A percentile compares a stretch with the other conserved stretches of the same genome.
Conservation (phyloP, 2,329 filamentous ascomycete species). For the Alternaria infectoria region DNA sequence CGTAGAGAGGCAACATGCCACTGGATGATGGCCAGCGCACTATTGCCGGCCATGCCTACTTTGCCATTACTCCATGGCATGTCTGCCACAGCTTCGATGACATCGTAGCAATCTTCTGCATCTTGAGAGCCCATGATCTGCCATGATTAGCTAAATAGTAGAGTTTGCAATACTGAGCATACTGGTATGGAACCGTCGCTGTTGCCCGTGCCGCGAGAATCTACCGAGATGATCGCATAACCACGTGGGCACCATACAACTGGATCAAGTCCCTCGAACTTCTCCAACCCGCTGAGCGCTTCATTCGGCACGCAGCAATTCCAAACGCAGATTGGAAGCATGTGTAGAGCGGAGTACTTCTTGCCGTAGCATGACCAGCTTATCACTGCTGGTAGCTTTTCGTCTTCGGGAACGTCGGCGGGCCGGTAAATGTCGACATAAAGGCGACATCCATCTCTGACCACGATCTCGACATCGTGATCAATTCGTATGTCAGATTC, state of each 20-base stretch:
- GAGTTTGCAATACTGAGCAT: neutral
- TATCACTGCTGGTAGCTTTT: constrained; percentile 53
- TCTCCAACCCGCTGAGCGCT: constrained; percentile 44
- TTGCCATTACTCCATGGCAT: constrained; percentile 54
- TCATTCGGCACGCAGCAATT: constrained; percentile 46
- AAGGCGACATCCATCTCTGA: constrained; percentile 52
- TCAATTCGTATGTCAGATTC: constrained; percentile 52
- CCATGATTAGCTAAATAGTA: neutral
- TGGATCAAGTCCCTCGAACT: constrained; percentile 55
- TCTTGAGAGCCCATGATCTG: constrained; percentile 51
- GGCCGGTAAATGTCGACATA: constrained; percentile 57
- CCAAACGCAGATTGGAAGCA: constrained; percentile 50
- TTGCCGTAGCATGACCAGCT: constrained; percentile 57
- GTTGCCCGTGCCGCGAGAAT: constrained; percentile 38
- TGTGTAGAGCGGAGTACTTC: constrained; percentile 48
- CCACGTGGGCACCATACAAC: constrained; percentile 41
- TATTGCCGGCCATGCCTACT: constrained; percentile 54
- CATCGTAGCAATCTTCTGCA: constrained; percentile 37
- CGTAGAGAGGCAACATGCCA: constrained; percentile 52
- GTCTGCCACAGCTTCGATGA: constrained; percentile 36
- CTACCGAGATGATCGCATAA: constrained; percentile 45
- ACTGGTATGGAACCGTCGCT: constrained; percentile 46
- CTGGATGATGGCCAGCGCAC: constrained; percentile 49
- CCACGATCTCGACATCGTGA: constrained; percentile 53
- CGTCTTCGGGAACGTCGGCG: constrained; percentile 29